These are phyloP conservation scores for Pichia manshurica DNA, from an alignment of 805 yeast species.

Conservation along the genomic window DNA sequence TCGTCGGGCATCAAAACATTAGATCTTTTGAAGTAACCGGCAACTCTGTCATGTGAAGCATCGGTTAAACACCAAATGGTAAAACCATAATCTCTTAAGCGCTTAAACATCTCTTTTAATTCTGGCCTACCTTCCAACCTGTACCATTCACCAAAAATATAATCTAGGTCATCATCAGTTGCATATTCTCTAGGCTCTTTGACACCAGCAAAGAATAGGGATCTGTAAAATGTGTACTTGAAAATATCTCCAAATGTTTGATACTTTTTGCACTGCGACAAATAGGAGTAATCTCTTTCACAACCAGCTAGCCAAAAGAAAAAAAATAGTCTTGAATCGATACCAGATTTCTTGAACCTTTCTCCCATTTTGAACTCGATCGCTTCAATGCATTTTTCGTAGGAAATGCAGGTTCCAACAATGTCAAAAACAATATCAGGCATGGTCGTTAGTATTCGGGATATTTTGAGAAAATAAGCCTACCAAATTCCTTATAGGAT, in stretches of 20 bases:
- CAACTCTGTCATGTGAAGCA: slow-evolving; percentile 26
- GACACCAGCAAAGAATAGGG: slow-evolving; percentile 26
- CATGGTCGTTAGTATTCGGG: too few species aligned
- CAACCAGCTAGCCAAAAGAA: slow-evolving; percentile 32
- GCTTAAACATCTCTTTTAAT: slow-evolving; percentile 24
- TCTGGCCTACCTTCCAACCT: slow-evolving; percentile 27
- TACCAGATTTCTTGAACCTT: slow-evolving; percentile 19
- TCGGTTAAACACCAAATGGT: slow-evolving; percentile 30
- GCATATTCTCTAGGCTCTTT: slow-evolving; percentile 26
- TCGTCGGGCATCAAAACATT: slow-evolving; percentile 26
- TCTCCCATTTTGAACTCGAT: slow-evolving; percentile 22
- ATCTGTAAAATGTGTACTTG: slow-evolving; percentile 25
- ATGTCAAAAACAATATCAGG: slow-evolving; percentile 29
- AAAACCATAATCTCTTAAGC: slow-evolving; percentile 28
- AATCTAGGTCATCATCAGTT: slow-evolving; percentile 26
- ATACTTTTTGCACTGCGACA: slow-evolving; percentile 25
- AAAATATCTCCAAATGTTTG: slow-evolving; percentile 25
- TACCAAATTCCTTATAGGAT: too few species aligned
- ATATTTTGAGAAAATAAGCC: not conserved
- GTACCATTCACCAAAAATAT: slow-evolving; percentile 22
- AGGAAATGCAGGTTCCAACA: slow-evolving; percentile 28
- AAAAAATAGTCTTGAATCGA: slow-evolving; percentile 18
- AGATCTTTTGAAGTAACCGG: slow-evolving; percentile 25
- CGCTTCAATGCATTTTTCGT: slow-evolving; percentile 22
- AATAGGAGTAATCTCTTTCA: slow-evolving; percentile 67